Conservation (phyloP, 2,329 filamentous ascomycete genomes). For the Allantophomopsis lycopodina region DNA sequence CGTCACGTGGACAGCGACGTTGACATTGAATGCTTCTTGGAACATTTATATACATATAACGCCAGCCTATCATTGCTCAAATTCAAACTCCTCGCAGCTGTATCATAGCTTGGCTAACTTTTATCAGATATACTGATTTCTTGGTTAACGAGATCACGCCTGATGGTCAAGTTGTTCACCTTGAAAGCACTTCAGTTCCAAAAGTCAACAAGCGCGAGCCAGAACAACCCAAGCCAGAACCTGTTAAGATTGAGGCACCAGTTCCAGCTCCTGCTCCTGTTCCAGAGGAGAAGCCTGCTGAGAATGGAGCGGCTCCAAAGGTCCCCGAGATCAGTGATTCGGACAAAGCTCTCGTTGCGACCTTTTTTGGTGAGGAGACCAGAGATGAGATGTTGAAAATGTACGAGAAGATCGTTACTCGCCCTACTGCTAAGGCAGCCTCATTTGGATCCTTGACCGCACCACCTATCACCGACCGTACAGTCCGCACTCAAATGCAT, state of each 20-base stretch:
- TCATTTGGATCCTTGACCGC: constrained; percentile 39
- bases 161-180: constrained; percentile 47
- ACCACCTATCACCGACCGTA: constrained; percentile 42
- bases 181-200: constrained; percentile 24
- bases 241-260: too few species aligned
- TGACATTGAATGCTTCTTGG: too few species aligned
- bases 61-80: too few species aligned
- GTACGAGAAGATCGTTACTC: constrained; percentile 35
- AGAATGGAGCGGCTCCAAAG: not conserved
- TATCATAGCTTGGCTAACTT: too few species aligned
- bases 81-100: too few species aligned
- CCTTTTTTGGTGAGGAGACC: constrained; percentile 34
- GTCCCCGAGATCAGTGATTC: constrained; percentile 23
- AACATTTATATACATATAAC: too few species aligned
- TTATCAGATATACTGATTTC: constrained; percentile 55
- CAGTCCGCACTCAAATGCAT: constrained; percentile 47
- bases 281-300: not conserved
- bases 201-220: not conserved
- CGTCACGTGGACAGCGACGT: too few species aligned
- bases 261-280: too few species aligned
- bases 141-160: constrained; percentile 58
- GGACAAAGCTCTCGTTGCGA: constrained; percentile 26
- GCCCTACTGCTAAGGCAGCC: constrained; percentile 38
- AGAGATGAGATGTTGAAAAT: constrained; percentile 37
- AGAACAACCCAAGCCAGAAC: constrained; percentile 1